Conservation (phyloP, 2,329 filamentous ascomycete species). For the Colletotrichum zoysiae region DNA sequence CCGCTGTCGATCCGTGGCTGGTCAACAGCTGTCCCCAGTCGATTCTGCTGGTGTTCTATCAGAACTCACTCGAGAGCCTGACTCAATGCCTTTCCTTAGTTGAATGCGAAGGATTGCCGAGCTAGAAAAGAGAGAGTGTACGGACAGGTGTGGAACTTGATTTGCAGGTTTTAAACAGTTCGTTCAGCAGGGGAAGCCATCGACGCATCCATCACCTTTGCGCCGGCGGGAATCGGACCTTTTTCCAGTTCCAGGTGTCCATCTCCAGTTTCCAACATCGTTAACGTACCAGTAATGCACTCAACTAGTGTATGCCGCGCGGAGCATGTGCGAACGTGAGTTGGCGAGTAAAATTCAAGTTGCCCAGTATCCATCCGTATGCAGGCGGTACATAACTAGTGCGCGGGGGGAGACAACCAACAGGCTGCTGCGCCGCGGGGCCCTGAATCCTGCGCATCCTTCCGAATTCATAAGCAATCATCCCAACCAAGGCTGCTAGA, state of each 20-base stretch:
- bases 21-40: background rate
- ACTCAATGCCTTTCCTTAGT: too few species aligned
- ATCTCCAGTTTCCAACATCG: background rate
- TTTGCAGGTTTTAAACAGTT: background rate
- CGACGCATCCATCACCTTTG: too few species aligned
- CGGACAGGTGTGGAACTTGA: background rate
- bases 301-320: background rate
- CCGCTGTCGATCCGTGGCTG: background rate
- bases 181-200: background rate
- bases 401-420: conserved; percentile 25
- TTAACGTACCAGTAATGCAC: background rate
- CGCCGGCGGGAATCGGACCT: conserved; percentile 11
- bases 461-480: background rate
- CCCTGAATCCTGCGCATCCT: conserved; percentile 35
- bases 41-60: background rate
- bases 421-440: conserved; percentile 25
- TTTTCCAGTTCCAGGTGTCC: conserved; percentile 10
- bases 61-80: background rate
- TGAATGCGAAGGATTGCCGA: background rate
- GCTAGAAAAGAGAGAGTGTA: background rate
- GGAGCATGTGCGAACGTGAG: conserved; percentile 5
- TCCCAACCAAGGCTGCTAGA: background rate
- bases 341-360: conserved; percentile 6
- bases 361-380: conserved; percentile 6
- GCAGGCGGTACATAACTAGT: conserved; percentile 13